These are phyloP conservation scores for Rostrohypoxylon terebratum DNA, from an alignment of 495 filamentous ascomycete species.

Conservation along the genomic window DNA sequence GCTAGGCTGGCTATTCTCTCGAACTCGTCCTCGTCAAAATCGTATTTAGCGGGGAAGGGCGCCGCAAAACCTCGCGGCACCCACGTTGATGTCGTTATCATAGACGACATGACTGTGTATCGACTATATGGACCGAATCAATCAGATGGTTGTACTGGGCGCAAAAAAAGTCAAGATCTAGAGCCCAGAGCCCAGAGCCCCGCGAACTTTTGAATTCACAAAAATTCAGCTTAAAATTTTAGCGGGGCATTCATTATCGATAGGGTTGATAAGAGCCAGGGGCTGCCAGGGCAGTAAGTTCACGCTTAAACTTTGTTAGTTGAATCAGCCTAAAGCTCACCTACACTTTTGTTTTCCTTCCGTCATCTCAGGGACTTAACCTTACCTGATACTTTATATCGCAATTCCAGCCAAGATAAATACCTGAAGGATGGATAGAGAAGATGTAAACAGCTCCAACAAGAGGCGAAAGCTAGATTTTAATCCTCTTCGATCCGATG, in stretches of 20 bases:
- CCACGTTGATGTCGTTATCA: constrained; percentile 96
- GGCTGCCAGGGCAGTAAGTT: too few relatives aligned
- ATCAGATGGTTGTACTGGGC: neutral
- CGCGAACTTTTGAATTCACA: constrained; percentile 47
- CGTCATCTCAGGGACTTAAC: neutral
- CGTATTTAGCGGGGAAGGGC: constrained; percentile 88
- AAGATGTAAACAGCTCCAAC: constrained; percentile 67
- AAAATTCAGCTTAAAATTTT: constrained; percentile 42
- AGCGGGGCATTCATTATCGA: constrained; percentile 49
- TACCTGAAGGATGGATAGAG: constrained; percentile 48
- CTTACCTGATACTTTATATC: neutral
- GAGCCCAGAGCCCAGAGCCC: constrained; percentile 46
- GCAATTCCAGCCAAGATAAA: constrained; percentile 28
- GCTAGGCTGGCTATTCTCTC: constrained; percentile 89
- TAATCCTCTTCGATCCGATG: constrained; percentile 65
- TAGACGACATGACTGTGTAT: constrained; percentile 57
- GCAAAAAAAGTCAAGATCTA: constrained; percentile 15
- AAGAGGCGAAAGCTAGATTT: constrained; percentile 73
- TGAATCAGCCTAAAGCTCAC: neutral
- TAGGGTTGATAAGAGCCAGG: constrained; percentile 16
- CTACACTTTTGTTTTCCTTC: constrained; percentile 31
- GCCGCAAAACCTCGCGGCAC: constrained; percentile 94
- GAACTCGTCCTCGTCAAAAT: constrained; percentile 93
- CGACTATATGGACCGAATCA: constrained; percentile 3
- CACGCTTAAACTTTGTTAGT: neutral